Percentiles rank a stretch among this genome's conserved stretches.
Conservation (phyloP, 2,329 filamentous ascomycete species). For the Sporothrix brasiliensis region DNA sequence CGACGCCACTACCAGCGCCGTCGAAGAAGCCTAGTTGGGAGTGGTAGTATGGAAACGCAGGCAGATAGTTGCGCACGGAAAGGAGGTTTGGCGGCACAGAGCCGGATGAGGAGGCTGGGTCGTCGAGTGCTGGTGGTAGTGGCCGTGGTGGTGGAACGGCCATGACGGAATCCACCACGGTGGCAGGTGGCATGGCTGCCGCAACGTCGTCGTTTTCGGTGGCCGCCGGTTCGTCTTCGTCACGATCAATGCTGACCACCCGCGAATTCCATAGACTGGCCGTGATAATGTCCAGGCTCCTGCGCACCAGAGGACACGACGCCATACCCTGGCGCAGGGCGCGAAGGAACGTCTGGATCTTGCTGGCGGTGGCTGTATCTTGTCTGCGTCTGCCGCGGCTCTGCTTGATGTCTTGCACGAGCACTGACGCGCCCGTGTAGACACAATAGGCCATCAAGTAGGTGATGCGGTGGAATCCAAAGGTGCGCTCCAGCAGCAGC, state of each 20-base stretch:
- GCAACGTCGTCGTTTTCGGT: not conserved
- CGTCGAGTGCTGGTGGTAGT: not conserved
- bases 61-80: conserved; percentile 33
- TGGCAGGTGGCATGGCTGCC: not conserved
- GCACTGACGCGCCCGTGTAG: conserved; percentile 42
- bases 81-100: not conserved
- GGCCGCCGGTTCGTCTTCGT: not conserved
- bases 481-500: conserved; percentile 40
- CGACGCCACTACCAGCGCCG: not conserved
- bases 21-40: conserved; percentile 24
- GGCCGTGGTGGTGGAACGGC: not conserved
- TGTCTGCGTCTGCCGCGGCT: conserved; percentile 22
- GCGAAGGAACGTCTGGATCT: conserved; percentile 40
- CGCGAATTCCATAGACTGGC: conserved; percentile 28
- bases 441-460: conserved; percentile 44
- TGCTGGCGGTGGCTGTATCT: conserved; percentile 35
- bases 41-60: conserved; percentile 36
- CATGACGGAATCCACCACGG: not conserved
- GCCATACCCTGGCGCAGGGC: conserved; percentile 37
- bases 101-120: not conserved
- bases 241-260: not conserved
- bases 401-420: conserved; percentile 40
- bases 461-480: conserved; percentile 40
- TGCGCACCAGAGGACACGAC: conserved; percentile 40
- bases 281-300: conserved; percentile 42